phyloP scores from a whole-genome alignment of 768 basidiomycete genomes.

The Phylloporus arenicola region DNA sequence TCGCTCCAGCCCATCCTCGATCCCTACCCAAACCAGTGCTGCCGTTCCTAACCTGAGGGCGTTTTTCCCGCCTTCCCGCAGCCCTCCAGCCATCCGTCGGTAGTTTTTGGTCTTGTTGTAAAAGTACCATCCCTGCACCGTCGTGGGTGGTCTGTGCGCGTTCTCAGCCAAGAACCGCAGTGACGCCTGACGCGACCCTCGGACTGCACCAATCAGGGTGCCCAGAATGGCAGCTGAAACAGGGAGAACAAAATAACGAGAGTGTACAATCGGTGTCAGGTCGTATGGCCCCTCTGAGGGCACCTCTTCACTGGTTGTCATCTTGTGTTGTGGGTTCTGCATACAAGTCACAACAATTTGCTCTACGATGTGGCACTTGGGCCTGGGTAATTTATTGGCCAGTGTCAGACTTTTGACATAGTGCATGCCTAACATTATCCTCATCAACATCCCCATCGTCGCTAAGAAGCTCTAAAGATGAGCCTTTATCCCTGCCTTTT shows the following conservation, averaged over 20 bases:
- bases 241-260: constrained; percentile 59
- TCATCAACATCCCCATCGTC: background rate
- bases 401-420: too few species aligned
- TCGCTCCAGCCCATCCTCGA: constrained; percentile 41
- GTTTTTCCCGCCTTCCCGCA: constrained; percentile 61
- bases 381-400: too few species aligned
- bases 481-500: constrained; percentile 56
- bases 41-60: constrained; percentile 45
- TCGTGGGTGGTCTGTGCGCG: constrained; percentile 79
- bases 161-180: constrained; percentile 90
- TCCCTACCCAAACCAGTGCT: constrained; percentile 44
- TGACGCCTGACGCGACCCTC: constrained; percentile 64
- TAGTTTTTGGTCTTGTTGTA: constrained; percentile 98
- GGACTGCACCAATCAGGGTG: constrained; percentile 63
- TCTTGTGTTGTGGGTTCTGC: background rate
- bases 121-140: constrained; percentile 89
- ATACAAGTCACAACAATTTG: too few species aligned
- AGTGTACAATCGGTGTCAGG: constrained; percentile 27
- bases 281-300: constrained; percentile 19
- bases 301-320: constrained; percentile 13
- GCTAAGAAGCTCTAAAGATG: constrained; percentile 35
- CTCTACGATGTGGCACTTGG: too few species aligned
- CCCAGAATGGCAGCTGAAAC: constrained; percentile 57
- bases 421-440: too few species aligned
- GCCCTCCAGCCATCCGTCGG: constrained; percentile 64